Base-by-base conservation (phyloP, 441 rosid species). In the Omphalea diandra region DNA sequence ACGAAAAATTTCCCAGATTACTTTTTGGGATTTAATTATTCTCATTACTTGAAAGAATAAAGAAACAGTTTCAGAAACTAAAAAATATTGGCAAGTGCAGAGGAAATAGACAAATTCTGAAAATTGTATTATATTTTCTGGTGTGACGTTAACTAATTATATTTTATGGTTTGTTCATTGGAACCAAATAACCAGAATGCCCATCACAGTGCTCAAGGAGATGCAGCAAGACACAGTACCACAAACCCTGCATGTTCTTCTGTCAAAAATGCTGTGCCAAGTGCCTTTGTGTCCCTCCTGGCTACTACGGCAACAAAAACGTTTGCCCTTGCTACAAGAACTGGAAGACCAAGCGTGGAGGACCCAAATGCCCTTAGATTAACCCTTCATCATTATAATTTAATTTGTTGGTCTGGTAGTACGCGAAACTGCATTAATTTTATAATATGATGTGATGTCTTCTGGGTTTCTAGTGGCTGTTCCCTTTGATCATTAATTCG, bases 281-380 rank as follows among this genome's bases (percentile, higher is more conserved):
- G 56, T 75, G 78, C 58, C 66, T 75, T 0, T 74, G 78, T 5
- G 78, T 75, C 2, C 78, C 78, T 43, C 70, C 78, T 11, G 78
- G 78, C n/a, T 69, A 12, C 70, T 75, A 69, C 32, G 78, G 74
- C 4, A 75, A 75, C 74, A 75, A 75, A n/a, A 3, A 6, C 7
- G 66, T 56, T 0, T 75, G 78, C 70, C 78, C 78, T 38, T 75
- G 78, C 74, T 75, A 75, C 74, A 75, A 75, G 55, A 63, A 74
- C 73, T 68, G 77, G 77, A 69, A 75, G 77, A 63, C 77, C 70
- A 62, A 75, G 66, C 59, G 53, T 9, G 77, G 74, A 31, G 77
- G 78, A 40, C 78, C 78, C 74, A 75, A 75, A 46, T 75, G 78
- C 74, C 78, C 78, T 46, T 74, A 63, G 50, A 38, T 52, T 5